These are phyloP conservation scores for Pseudisothecium myosuroides DNA, from an alignment of 225 moss, liverwort and hornwort genomes.

Conservation along the genomic window DNA sequence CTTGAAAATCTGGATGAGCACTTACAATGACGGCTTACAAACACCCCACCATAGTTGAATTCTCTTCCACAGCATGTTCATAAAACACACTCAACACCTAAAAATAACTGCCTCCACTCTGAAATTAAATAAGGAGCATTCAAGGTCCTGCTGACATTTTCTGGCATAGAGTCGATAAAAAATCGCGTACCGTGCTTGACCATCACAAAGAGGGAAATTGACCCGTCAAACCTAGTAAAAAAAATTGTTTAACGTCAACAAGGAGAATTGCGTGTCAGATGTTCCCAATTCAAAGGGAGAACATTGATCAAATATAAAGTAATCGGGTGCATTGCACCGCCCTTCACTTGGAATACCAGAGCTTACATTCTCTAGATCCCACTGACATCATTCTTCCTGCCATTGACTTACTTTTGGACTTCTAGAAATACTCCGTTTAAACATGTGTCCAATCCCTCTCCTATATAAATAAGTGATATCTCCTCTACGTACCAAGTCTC, in stretches of 20 bases:
- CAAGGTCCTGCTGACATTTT: neutral
- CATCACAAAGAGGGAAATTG: neutral
- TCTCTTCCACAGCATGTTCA: neutral
- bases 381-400: neutral
- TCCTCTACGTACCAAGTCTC: neutral
- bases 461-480: neutral
- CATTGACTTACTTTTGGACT: neutral
- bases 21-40: neutral
- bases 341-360: slow-evolving; percentile 3
- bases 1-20: neutral
- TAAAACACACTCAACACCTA: neutral
- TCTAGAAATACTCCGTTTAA: neutral
- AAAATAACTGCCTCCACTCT: neutral
- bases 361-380: slow-evolving; percentile 10
- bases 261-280: neutral
- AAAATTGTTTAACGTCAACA: neutral
- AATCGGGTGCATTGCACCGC: slow-evolving; percentile 15
- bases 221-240: neutral
- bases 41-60: neutral
- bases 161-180: neutral
- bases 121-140: neutral
- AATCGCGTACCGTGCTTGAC: neutral
- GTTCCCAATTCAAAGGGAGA: slow-evolving; percentile 20
- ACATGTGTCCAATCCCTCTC: neutral
- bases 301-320: slow-evolving; percentile 25